phyloP scores from a whole-genome alignment of 78 protist genomes.

The Polysphondylium violaceum region DNA sequence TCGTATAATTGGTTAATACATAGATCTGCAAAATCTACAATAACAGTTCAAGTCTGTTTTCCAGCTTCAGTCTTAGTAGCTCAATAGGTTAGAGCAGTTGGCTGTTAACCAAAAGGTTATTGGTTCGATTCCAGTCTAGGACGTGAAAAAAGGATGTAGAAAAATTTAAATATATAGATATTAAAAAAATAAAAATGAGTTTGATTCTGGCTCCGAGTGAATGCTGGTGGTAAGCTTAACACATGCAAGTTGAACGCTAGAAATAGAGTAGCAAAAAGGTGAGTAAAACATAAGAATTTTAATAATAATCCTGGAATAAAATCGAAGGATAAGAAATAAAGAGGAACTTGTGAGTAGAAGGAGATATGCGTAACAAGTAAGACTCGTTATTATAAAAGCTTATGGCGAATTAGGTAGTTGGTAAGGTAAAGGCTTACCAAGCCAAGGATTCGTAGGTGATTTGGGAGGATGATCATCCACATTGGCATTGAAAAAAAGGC shows the following conservation, averaged over 20 bases:
- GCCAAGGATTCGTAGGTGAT: slow-evolving; percentile 8
- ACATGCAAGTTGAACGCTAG: slow-evolving; percentile 63
- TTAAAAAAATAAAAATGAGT: slow-evolving; percentile 19
- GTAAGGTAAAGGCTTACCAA: slow-evolving; percentile 3
- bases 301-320: slow-evolving; percentile 4
- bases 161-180: background rate
- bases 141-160: background rate
- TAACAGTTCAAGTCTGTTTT: slow-evolving; percentile 14
- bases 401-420: slow-evolving; percentile 24
- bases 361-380: background rate
- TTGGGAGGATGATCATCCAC: slow-evolving; percentile 15
- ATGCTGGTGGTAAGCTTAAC: slow-evolving; percentile 51
- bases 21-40: background rate
- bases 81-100: slow-evolving; percentile 9
- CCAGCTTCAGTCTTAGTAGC: slow-evolving; percentile 2
- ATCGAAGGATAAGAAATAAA: background rate
- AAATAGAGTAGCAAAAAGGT: slow-evolving; percentile 38
- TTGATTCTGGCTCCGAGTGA: slow-evolving; percentile 56
- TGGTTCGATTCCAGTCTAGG: slow-evolving; percentile 6
- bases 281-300: slow-evolving; percentile 32
- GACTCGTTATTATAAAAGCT: background rate
- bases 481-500: slow-evolving; percentile 12
- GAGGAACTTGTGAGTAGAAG: background rate
- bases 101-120: slow-evolving; percentile 4
- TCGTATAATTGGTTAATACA: slow-evolving; percentile 16